A percentile compares a stretch with the other conserved stretches of the same genome.
Evolutionary conservation across 176 grass and related monocot species (phyloP).

Genomic region (Pontederia paniculata): DNA sequence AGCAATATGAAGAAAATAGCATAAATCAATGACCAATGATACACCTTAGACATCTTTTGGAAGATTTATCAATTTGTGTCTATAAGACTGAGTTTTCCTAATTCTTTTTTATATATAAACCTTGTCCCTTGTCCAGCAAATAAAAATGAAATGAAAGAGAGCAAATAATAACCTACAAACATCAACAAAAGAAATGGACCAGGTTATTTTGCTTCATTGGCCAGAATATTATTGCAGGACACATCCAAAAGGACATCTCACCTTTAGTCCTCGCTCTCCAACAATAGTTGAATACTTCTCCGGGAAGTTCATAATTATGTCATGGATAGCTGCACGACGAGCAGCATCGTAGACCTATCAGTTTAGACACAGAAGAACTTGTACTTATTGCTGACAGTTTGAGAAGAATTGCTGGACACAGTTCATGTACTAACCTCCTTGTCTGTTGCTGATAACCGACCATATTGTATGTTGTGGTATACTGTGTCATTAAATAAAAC

Average conservation of each 20-base stretch:
- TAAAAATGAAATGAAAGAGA: no score
- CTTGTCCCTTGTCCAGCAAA: no score
- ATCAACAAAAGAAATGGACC: no score
- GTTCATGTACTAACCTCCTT: slow-evolving; percentile 52
- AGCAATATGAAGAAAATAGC: no score
- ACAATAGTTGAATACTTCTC: slow-evolving; percentile 85
- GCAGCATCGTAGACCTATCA: slow-evolving; percentile 77
- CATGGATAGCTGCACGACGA: slow-evolving; percentile 72
- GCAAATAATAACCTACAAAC: no score
- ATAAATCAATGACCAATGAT: no score
- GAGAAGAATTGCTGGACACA: background rate
- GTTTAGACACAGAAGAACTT: slow-evolving; percentile 15
- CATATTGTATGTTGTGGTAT: slow-evolving; percentile 99
- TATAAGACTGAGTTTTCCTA: no score
- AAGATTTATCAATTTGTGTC: no score
- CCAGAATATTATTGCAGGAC: no score
- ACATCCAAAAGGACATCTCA: slow-evolving; percentile 23
- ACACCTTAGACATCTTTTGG: no score
- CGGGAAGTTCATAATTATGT: slow-evolving; percentile 87
- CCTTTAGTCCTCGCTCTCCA: slow-evolving; percentile 96
- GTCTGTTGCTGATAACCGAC: slow-evolving; percentile 72
- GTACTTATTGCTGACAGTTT: background rate
- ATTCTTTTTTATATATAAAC: no score
- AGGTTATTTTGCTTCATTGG: no score
- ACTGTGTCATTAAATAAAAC: slow-evolving; percentile 99